These are phyloP conservation scores for Ananas comosus DNA, from an alignment of 176 grass and related monocot species.

Conservation along the genomic window DNA sequence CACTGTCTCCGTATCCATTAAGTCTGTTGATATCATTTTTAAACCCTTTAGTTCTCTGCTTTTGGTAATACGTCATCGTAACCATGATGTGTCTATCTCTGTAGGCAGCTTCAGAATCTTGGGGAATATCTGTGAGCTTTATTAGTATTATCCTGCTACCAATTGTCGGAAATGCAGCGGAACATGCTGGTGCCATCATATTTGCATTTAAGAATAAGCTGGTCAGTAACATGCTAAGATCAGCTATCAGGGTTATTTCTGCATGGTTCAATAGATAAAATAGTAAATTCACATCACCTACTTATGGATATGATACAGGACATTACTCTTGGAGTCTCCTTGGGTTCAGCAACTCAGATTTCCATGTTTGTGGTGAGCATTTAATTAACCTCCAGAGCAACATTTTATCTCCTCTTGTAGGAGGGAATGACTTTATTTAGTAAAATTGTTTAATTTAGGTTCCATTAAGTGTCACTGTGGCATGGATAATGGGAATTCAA, in stretches of 20 bases:
- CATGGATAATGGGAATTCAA: conserved; percentile 74
- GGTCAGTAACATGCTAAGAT: conserved; percentile 24
- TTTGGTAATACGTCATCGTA: neutral
- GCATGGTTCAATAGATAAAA: conserved; percentile 1
- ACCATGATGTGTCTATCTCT: conserved; percentile 1
- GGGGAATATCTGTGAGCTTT: conserved; percentile 71
- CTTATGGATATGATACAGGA: conserved; percentile 30
- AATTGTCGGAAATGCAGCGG: conserved; percentile 79
- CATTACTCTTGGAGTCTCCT: conserved; percentile 73
- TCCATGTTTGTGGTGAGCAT: conserved; percentile 84
- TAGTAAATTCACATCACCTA: conserved; percentile 5
- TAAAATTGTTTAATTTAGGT: conserved; percentile 33
- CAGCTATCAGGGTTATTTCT: neutral
- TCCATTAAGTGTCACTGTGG: conserved; percentile 52
- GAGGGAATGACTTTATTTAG: conserved; percentile 1
- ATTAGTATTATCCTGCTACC: conserved; percentile 76
- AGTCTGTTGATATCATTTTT: no score
- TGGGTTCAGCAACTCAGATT: conserved; percentile 79
- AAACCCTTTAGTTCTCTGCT: no score
- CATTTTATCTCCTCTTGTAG: conserved; percentile 3
- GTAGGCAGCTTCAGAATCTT: conserved; percentile 57
- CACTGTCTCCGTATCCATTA: no score
- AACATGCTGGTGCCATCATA: conserved; percentile 78
- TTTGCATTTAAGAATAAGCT: conserved; percentile 79
- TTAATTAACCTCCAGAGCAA: neutral